These are phyloP conservation scores for Smallanthus sonchifolius DNA, from an alignment of 129 eudicot species.

Conservation along the genomic window DNA sequence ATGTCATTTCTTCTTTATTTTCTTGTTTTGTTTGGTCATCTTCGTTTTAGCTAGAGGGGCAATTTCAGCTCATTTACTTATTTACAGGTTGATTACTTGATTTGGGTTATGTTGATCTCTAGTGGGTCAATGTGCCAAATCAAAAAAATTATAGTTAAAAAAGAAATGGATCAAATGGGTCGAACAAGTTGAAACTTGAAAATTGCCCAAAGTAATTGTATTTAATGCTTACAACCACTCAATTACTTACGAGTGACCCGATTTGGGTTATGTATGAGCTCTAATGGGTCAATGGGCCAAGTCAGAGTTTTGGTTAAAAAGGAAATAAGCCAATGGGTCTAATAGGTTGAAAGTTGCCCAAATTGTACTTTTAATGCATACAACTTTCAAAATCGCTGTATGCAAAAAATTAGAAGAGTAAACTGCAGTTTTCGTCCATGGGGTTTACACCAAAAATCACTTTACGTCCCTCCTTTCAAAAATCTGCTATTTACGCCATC, in stretches of 20 bases:
- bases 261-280: not conserved
- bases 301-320: not conserved
- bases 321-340: not conserved
- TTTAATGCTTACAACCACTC: too few species aligned
- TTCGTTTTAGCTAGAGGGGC: conserved; percentile 1
- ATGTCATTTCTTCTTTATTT: conserved; percentile 18
- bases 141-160: too few species aligned
- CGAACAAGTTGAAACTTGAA: too few species aligned
- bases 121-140: too few species aligned
- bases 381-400: not conserved
- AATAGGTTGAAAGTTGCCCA: not conserved
- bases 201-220: too few species aligned
- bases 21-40: not conserved
- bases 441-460: too few species aligned
- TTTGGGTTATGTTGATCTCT: not conserved
- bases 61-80: not conserved
- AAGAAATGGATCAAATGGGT: too few species aligned
- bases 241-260: too few species aligned
- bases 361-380: not conserved
- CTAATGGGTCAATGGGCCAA: not conserved
- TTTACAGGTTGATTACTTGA: not conserved
- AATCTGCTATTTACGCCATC: too few species aligned
- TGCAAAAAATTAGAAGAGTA: not conserved
- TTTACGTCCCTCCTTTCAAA: too few species aligned
- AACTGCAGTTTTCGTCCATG: too few species aligned